Percentiles rank a stretch among this genome's conserved stretches.
These are phyloP conservation scores for Kurtzmaniella quercitrusa DNA, from an alignment of 1,139 yeast genomes.

Conservation along the genomic window DNA sequence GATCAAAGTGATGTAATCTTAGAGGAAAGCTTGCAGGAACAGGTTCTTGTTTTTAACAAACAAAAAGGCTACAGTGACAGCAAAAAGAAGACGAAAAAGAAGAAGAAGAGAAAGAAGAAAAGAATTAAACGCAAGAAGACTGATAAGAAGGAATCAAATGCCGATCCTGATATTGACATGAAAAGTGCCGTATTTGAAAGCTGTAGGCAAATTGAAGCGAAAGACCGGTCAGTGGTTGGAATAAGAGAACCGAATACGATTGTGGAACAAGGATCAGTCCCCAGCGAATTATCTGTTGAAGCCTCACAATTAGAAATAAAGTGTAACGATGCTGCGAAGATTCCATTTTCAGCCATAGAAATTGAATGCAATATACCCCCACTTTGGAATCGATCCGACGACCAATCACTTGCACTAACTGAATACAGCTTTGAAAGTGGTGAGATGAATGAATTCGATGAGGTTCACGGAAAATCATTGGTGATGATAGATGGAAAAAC, in stretches of 20 bases:
- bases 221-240: too few species aligned
- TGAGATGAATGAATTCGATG: background rate
- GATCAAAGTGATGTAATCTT: too few species aligned
- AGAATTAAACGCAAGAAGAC: background rate
- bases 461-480: background rate
- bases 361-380: too few species aligned
- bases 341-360: too few species aligned
- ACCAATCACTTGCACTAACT: background rate
- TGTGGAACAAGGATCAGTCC: too few species aligned
- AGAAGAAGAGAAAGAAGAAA: conserved; percentile 4
- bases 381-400: background rate
- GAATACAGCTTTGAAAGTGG: background rate
- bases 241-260: too few species aligned
- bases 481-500: background rate
- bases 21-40: too few species aligned
- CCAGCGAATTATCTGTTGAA: too few species aligned
- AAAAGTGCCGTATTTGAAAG: too few species aligned
- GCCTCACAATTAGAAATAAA: background rate
- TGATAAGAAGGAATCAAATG: background rate
- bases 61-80: background rate
- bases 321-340: background rate
- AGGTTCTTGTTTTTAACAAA: too few species aligned
- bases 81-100: conserved; percentile 1
- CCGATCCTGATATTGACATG: background rate
- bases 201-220: too few species aligned